Conservation (phyloP, 345 rosid species). For the Triadica sebifera region DNA sequence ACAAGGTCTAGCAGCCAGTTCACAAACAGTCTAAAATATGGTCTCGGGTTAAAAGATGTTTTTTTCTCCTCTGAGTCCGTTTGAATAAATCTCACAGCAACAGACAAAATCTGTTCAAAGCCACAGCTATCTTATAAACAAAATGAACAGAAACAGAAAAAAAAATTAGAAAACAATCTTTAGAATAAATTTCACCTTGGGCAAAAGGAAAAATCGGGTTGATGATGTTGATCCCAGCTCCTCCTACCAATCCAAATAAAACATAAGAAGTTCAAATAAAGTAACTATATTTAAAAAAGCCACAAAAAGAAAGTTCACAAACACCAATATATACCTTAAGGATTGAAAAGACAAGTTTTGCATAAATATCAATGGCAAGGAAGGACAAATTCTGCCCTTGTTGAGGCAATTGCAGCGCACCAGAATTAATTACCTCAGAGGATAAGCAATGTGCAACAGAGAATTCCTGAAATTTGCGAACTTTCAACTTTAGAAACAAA, state of each 20-base stretch:
- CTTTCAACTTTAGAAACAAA: too few species aligned
- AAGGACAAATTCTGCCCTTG: constrained; percentile 71
- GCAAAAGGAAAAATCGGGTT: constrained; percentile 49
- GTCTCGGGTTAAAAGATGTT: constrained; percentile 59
- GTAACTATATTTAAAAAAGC: background rate
- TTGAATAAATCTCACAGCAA: constrained; percentile 71
- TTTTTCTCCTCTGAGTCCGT: constrained; percentile 87
- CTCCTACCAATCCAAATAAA: constrained; percentile 44
- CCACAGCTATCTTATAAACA: constrained; percentile 11
- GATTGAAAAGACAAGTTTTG: constrained; percentile 70
- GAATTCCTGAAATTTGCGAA: constrained; percentile 48
- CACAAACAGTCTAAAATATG: constrained; percentile 71
- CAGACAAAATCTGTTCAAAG: constrained; percentile 59
- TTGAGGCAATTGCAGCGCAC: constrained; percentile 59
- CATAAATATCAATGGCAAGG: constrained; percentile 81
- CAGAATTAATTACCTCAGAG: constrained; percentile 61
- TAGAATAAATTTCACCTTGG: constrained; percentile 48
- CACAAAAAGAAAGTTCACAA: background rate
- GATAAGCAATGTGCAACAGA: constrained; percentile 84
- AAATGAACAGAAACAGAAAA: background rate
- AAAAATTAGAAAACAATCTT: background rate
- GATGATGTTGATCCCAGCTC: constrained; percentile 64
- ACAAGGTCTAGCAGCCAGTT: constrained; percentile 77
- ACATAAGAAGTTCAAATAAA: background rate
- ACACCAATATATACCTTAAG: constrained; percentile 35